These are phyloP conservation scores for Botrytis paeoniae DNA, from an alignment of 2,329 filamentous ascomycete genomes.

Conservation along the genomic window DNA sequence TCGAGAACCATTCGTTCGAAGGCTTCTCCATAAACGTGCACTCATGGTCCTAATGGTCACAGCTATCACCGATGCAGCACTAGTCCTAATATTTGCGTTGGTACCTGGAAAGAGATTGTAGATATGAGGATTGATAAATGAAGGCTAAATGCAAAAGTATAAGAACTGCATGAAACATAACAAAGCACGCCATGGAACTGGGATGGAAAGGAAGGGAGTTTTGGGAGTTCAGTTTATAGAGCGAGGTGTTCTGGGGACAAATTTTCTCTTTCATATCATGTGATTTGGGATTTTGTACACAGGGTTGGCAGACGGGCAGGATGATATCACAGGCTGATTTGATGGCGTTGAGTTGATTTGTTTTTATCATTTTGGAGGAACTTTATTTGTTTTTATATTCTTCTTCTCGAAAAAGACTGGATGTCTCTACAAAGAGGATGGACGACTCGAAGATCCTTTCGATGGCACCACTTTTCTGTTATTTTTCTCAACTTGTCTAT, in stretches of 20 bases:
- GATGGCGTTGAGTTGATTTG: conserved; percentile 14
- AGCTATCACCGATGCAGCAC: conserved; percentile 70
- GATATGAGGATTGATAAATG: conserved; percentile 24
- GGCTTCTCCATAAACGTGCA: conserved; percentile 78
- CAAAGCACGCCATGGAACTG: neutral
- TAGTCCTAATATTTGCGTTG: conserved; percentile 88
- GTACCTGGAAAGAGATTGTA: conserved; percentile 84
- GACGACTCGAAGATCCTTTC: neutral
- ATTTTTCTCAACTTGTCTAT: neutral
- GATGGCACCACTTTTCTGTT: neutral
- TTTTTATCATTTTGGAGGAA: neutral
- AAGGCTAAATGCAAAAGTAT: neutral
- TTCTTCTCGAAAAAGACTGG: neutral
- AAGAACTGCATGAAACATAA: neutral
- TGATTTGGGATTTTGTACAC: conserved; percentile 14
- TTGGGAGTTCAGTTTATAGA: conserved; percentile 16
- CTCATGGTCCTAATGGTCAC: conserved; percentile 77
- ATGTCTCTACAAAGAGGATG: neutral
- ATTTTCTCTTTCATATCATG: conserved; percentile 7
- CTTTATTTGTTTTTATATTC: neutral
- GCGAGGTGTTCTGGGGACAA: conserved; percentile 14
- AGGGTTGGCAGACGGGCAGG: neutral
- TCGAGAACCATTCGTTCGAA: conserved; percentile 85
- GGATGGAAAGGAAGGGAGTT: neutral
- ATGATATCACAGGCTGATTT: conserved; percentile 18